Evolutionary conservation across 2,329 filamentous ascomycete genomes (phyloP).

Genomic region (Colletotrichum gloeosporioides): DNA sequence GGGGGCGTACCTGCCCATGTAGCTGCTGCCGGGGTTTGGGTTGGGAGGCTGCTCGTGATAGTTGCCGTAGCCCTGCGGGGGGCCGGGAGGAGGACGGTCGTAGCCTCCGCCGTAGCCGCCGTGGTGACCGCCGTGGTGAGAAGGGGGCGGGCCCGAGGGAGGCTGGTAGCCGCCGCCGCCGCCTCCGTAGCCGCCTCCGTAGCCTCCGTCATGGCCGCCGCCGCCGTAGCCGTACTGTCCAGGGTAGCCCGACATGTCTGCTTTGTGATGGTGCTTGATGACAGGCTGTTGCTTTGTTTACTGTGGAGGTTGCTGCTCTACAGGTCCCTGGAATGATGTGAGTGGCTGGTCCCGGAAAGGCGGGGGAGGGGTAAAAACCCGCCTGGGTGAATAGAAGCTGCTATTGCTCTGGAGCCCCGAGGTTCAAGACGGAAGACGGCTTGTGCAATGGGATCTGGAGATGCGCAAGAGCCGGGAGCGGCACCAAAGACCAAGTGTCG

Average conservation of each 20-base stretch:
- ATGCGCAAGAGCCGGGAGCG: not conserved
- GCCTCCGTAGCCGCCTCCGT: constrained; percentile 29
- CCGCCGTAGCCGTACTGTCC: constrained; percentile 45
- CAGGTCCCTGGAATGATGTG: constrained; percentile 1
- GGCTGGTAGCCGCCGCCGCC: constrained; percentile 36
- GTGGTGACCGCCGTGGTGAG: constrained; percentile 10
- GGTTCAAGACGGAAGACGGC: not conserved
- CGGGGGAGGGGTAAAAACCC: constrained; percentile 9
- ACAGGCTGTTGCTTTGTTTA: not conserved
- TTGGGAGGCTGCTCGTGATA: constrained; percentile 28
- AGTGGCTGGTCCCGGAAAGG: constrained; percentile 2
- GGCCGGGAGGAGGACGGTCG: constrained; percentile 19
- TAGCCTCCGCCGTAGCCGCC: constrained; percentile 24
- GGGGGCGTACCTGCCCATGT: constrained; percentile 28
- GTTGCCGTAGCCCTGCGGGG: constrained; percentile 29
- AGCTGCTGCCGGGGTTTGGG: constrained; percentile 24
- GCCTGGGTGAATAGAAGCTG: not conserved
- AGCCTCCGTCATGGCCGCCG: constrained; percentile 33
- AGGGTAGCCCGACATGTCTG: constrained; percentile 38
- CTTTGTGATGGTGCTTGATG: not conserved
- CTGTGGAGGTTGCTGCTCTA: not conserved
- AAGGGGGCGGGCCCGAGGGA: constrained; percentile 29
- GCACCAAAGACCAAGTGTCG: constrained; percentile 1
- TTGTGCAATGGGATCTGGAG: not conserved
- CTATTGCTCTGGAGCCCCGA: not conserved